Evolutionary conservation across 768 basidiomycete species (phyloP).

Genomic region (Boletus bicolor): DNA sequence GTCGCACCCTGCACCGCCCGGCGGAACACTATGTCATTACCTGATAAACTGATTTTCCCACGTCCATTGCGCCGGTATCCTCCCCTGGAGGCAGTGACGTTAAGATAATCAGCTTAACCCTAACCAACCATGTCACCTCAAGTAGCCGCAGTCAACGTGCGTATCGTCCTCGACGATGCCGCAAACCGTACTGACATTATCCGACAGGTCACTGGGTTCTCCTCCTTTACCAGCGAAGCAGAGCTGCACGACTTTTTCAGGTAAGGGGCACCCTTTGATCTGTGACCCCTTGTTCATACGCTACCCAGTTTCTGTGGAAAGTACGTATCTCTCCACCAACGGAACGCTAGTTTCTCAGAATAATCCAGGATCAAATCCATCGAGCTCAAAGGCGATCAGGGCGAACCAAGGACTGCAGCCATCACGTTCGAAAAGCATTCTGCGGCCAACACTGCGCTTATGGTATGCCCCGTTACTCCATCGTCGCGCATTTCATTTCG

Average conservation of each 20-base stretch:
- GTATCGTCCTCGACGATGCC: conserved; percentile 9
- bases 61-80: not conserved
- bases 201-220: conserved; percentile 66
- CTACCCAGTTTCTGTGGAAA: conserved; percentile 79
- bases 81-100: not conserved
- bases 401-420: conserved; percentile 48
- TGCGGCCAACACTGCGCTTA: conserved; percentile 82
- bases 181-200: not conserved
- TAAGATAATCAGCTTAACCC: not conserved
- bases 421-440: conserved; percentile 82
- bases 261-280: conserved; percentile 39
- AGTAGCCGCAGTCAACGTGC: conserved; percentile 34
- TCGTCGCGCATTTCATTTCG: rapidly evolving
- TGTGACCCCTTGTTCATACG: conserved; percentile 1
- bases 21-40: conserved; percentile 13
- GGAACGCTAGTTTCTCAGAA: not conserved
- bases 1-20: conserved; percentile 14
- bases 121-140: conserved; percentile 20
- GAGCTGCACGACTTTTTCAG: conserved; percentile 80
- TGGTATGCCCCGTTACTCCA: conserved; percentile 43
- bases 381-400: conserved; percentile 46
- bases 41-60: conserved; percentile 2
- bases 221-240: conserved; percentile 58
- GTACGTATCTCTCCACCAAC: conserved; percentile 35
- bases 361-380: conserved; percentile 60